These are phyloP conservation scores for Yamadazyma aaseri DNA, from an alignment of 1,139 yeast genomes.

Conservation along the genomic window DNA sequence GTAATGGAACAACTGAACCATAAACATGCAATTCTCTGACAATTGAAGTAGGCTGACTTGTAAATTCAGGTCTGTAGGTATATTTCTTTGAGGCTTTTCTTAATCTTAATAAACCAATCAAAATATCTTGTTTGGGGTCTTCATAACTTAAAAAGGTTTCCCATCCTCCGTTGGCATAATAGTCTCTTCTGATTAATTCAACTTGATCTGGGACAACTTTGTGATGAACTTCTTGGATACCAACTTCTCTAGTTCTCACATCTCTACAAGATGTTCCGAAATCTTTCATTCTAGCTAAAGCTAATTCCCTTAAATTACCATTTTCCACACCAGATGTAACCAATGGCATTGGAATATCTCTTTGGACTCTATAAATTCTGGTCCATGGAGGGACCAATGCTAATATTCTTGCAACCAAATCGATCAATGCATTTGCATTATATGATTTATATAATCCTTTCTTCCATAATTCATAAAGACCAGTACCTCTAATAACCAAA, in stretches of 20 bases:
- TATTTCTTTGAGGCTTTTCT: conserved; percentile 87
- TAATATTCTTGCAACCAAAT: conserved; percentile 89
- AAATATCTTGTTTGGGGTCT: conserved; percentile 94
- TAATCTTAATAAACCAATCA: conserved; percentile 85
- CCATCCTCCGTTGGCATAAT: conserved; percentile 99
- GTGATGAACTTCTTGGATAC: conserved; percentile 97
- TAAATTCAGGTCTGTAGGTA: conserved; percentile 88
- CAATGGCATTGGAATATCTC: conserved; percentile 99
- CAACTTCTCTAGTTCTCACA: conserved; percentile 98
- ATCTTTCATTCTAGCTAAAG: conserved; percentile 96
- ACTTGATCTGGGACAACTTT: conserved; percentile 97
- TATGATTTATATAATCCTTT: conserved; percentile 92
- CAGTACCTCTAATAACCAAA: conserved; percentile 95
- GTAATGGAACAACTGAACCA: conserved; percentile 96
- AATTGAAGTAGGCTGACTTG: conserved; percentile 80
- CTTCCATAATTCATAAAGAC: conserved; percentile 95
- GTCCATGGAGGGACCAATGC: conserved; percentile 99
- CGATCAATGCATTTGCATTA: conserved; percentile 91
- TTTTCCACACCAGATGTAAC: conserved; percentile 98
- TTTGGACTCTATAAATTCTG: conserved; percentile 94
- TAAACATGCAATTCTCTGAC: conserved; percentile 96
- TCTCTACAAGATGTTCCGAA: conserved; percentile 96
- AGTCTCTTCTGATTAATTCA: conserved; percentile 91
- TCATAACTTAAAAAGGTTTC: conserved; percentile 95
- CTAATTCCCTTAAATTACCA: conserved; percentile 93